phyloP scores from a whole-genome alignment of 2,329 filamentous ascomycete species.

The Clonostachys rosea region DNA sequence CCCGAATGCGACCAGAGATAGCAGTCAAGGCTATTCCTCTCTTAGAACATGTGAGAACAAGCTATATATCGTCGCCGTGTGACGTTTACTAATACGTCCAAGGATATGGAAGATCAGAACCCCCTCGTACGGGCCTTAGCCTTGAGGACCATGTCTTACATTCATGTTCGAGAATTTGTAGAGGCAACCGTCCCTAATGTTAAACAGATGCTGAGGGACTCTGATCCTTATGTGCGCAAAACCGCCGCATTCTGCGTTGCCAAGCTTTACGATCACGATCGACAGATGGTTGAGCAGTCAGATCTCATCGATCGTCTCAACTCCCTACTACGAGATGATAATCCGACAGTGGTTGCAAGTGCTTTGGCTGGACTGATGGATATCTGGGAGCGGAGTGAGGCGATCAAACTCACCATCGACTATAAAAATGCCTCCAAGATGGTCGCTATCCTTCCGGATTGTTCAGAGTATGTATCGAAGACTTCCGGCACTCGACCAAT shows the following conservation, averaged over 20 bases:
- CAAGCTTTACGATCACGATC: constrained; percentile 96
- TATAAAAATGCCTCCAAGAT: constrained; percentile 97
- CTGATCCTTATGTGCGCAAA: constrained; percentile 95
- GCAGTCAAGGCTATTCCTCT: constrained; percentile 90
- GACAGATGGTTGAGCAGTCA: constrained; percentile 80
- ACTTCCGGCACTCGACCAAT: neutral
- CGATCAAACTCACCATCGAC: constrained; percentile 96
- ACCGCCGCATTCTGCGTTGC: constrained; percentile 95
- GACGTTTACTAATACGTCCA: constrained; percentile 5
- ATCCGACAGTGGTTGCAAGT: constrained; percentile 94
- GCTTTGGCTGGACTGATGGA: constrained; percentile 89
- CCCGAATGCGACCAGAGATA: constrained; percentile 88
- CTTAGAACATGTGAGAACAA: constrained; percentile 63
- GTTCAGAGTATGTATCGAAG: constrained; percentile 74
- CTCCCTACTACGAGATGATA: constrained; percentile 85
- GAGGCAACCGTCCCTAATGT: constrained; percentile 83
- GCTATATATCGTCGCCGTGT: neutral
- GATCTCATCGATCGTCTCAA: constrained; percentile 92
- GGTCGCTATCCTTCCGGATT: constrained; percentile 92
- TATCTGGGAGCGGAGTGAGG: constrained; percentile 97
- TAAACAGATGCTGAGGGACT: constrained; percentile 76
- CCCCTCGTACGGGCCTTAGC: constrained; percentile 89
- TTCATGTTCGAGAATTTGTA: constrained; percentile 94
- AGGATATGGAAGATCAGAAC: constrained; percentile 93
- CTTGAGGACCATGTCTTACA: constrained; percentile 92